Percentiles rank a stretch among this genome's conserved stretches.
Conservation (phyloP, 2,329 filamentous ascomycete species). For the Verticillium alfalfae region DNA sequence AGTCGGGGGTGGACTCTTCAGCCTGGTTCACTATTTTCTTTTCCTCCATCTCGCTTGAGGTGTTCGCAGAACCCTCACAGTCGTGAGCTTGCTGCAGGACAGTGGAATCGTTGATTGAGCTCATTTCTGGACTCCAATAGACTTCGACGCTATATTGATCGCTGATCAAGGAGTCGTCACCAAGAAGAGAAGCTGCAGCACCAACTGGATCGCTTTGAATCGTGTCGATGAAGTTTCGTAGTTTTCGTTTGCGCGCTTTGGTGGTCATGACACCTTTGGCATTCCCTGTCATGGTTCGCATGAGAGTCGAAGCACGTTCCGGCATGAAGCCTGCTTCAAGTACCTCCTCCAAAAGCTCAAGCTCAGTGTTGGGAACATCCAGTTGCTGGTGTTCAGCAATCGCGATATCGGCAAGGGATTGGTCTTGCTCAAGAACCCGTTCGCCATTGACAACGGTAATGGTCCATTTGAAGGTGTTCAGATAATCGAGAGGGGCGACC, state of each 20-base stretch:
- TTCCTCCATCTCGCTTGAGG: too few species aligned
- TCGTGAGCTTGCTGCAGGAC: too few species aligned
- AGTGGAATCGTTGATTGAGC: too few species aligned
- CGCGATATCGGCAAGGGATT: conserved; percentile 1
- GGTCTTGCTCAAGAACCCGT: conserved; percentile 11
- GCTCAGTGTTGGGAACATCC: conserved; percentile 17
- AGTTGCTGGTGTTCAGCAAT: background rate
- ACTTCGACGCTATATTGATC: too few species aligned
- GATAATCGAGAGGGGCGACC: conserved; percentile 36
- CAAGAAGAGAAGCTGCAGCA: background rate
- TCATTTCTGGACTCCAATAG: too few species aligned
- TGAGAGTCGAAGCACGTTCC: conserved; percentile 13
- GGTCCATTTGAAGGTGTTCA: conserved; percentile 39
- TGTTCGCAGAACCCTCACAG: too few species aligned
- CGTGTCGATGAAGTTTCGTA: background rate
- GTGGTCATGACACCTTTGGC: conserved; percentile 20
- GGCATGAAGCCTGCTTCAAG: conserved; percentile 18
- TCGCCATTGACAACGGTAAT: conserved; percentile 22
- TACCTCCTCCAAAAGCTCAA: conserved; percentile 18
- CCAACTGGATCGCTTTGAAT: background rate
- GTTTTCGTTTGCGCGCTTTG: background rate
- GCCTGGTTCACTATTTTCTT: too few species aligned
- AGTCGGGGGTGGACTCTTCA: too few species aligned
- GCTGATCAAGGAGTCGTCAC: background rate
- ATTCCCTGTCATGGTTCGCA: conserved; percentile 15